Evolutionary conservation across 225 moss, liverwort and hornwort genomes (phyloP).

Genomic region (Lunularia cruciata): DNA sequence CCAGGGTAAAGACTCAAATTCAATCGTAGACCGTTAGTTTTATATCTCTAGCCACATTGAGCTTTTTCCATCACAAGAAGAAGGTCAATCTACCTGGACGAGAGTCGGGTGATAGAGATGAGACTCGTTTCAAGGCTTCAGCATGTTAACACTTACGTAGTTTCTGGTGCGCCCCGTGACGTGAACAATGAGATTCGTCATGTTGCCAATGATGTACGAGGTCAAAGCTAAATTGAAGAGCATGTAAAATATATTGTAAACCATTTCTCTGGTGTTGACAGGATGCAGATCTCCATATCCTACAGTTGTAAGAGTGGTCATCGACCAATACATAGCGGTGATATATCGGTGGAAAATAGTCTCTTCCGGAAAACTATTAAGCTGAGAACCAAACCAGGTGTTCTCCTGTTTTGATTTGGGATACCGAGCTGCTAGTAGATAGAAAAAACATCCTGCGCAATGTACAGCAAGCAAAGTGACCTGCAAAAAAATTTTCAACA

Average conservation of each 20-base stretch:
- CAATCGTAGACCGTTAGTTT: too few relatives aligned
- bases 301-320: conserved; percentile 79
- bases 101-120: too few relatives aligned
- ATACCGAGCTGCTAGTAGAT: conserved; percentile 66
- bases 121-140: not conserved
- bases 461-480: conserved; percentile 81
- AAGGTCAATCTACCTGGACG: too few relatives aligned
- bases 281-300: conserved; percentile 97
- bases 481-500: conserved; percentile 36
- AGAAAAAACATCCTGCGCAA: conserved; percentile 88
- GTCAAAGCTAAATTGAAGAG: conserved; percentile 79
- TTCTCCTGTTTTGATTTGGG: conserved; percentile 43
- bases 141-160: conserved; percentile 54
- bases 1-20: too few relatives aligned
- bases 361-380: conserved; percentile 58
- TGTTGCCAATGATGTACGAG: conserved; percentile 93
- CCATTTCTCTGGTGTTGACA: conserved; percentile 80
- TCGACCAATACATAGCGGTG: conserved; percentile 86
- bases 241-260: conserved; percentile 80
- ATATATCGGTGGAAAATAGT: conserved; percentile 56
- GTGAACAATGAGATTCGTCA: conserved; percentile 95
- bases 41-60: too few relatives aligned
- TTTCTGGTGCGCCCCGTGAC: conserved; percentile 79
- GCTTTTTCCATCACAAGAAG: too few relatives aligned
- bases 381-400: conserved; percentile 66